Base-by-base conservation (phyloP, 805 yeast genomes). In the Kodamaea fukazawae region DNA sequence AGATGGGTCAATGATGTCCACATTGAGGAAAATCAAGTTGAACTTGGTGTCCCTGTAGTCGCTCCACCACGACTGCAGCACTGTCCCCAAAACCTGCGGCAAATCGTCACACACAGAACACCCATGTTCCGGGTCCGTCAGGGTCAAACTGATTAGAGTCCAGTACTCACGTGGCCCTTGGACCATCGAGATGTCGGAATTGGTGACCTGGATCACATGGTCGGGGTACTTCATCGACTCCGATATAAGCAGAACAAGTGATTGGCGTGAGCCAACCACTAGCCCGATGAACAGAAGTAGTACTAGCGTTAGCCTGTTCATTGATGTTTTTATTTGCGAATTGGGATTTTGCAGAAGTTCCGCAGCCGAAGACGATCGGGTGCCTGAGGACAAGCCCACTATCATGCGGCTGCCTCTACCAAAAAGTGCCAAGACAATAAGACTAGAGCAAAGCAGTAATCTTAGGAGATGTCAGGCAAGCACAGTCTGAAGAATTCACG, bases 121-220 rank as follows among this genome's bases (percentile, higher is more conserved):
- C 0, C 61, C 64, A 40, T 71, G 69, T 15, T 63, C 52, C 4
- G 60, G 62, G 29, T 54, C 56, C 0, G 71, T 52, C 3, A 86
- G 71, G 0, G 88, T 81, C 29, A 81, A 61, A n/a, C 73, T 57
- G 1, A 79, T 40, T 2, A 82, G 58, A 6, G 78, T 58, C 48
- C 58, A 76, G 55, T 79, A 75, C 34, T 75, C 79, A 36, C 79
- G 63, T 2, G 71, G 61, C 1, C 82, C 85, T 2, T 59, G 48
- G 23, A 76, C 57, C 2, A 75, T 30, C 2, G 51, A 38, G 32
- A 78, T 66, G 42, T 73, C 69, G 2, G 65, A 62, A 12, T 69
- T 64, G 1, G 60, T 54, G 15, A 78, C 62, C 4, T 59, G 60
- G 13, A 81, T 70, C 0, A 79, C 54, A 11, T 68, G 70, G 39